Evolutionary conservation across 176 grass and related monocot genomes (phyloP).

Genomic region (Ensete ventricosum): DNA sequence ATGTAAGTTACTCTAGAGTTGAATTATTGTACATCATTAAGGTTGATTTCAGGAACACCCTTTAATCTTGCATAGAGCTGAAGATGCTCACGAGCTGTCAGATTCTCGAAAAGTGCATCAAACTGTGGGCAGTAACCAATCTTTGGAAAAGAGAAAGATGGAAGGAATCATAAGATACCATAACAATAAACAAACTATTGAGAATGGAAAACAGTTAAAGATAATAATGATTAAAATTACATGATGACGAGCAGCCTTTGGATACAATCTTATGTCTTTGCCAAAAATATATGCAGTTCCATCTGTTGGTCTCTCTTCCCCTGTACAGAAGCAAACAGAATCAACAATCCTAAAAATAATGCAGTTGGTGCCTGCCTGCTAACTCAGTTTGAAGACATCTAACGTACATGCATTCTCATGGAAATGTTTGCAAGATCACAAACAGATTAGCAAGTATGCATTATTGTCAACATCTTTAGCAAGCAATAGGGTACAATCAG

Average conservation of each 20-base stretch:
- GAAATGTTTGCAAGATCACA: too few relatives aligned
- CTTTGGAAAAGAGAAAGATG: slow-evolving; percentile 23
- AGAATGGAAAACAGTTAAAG: slow-evolving; percentile 5
- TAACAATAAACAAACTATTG: slow-evolving; percentile 5
- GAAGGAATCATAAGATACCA: neutral
- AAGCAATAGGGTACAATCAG: neutral
- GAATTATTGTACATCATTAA: slow-evolving; percentile 30
- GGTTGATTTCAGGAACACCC: slow-evolving; percentile 32
- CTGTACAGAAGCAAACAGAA: slow-evolving; percentile 14
- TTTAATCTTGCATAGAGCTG: slow-evolving; percentile 46
- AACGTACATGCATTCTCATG: too few relatives aligned
- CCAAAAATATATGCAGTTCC: slow-evolving; percentile 46
- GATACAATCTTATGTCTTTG: slow-evolving; percentile 40
- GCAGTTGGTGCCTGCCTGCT: neutral
- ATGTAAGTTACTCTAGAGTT: neutral
- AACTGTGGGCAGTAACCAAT: slow-evolving; percentile 52
- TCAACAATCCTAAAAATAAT: neutral
- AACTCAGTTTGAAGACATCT: neutral
- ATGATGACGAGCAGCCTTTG: slow-evolving; percentile 36
- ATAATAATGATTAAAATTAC: slow-evolving; percentile 21
- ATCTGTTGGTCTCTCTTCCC: slow-evolving; percentile 40
- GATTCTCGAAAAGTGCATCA: slow-evolving; percentile 42
- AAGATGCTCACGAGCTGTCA: slow-evolving; percentile 47
- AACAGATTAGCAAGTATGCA: too few relatives aligned
- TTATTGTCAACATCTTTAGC: neutral